Base-by-base conservation (phyloP, 2,329 filamentous ascomycete species). In the Chaetomiaceae sp. region DNA sequence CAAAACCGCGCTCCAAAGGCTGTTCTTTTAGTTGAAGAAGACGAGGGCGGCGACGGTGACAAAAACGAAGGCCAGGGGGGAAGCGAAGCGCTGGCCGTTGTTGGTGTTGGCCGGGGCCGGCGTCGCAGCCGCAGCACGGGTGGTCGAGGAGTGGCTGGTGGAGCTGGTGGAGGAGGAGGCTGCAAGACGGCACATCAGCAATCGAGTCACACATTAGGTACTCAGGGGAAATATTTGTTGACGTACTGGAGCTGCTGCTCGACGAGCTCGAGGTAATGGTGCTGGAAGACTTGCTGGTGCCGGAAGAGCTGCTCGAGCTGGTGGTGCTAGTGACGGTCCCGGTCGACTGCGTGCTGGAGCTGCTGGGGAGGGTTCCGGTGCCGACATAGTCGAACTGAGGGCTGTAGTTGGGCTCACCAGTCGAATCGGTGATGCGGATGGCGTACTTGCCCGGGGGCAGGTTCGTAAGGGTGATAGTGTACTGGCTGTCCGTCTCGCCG, bases 381-480 rank as follows among this genome's bases (percentile, higher is more conserved):
- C 60, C 50, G 48, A 45, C 20, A 58, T 58, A 56, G 48, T 60
- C 19, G 55, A 62, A 77, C 61, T 65, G 65, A 12, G 51, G 4
- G 59, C 69, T 72, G 69, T 72, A 77, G 73, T 77, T 77, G 61
- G 61, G 55, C 12, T 64, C 62, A 20, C 44, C 56, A 27, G 58
- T 61, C 30, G 59, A 60, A 57, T 77, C 73, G 23, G 48, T 54
- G 59, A 77, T 74, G 64, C 70, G 64, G 57, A 77, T 66, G 55
- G 74, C 73, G 58, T 77, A 77, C 27, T 58, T 61, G 62, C 66
- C 73, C 23, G 64, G 59, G 50, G 68, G 51, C 25, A 74, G 62
- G 51, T 59, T 58, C n/a, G 62, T 39, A 13, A 70, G 68, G 14
- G 63, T 66, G 68, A 69, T 74, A 53, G 63, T 66, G 66, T 63